These are phyloP conservation scores for Scleromitrula shiraiana DNA, from an alignment of 2,329 filamentous ascomycete species.

Conservation along the genomic window DNA sequence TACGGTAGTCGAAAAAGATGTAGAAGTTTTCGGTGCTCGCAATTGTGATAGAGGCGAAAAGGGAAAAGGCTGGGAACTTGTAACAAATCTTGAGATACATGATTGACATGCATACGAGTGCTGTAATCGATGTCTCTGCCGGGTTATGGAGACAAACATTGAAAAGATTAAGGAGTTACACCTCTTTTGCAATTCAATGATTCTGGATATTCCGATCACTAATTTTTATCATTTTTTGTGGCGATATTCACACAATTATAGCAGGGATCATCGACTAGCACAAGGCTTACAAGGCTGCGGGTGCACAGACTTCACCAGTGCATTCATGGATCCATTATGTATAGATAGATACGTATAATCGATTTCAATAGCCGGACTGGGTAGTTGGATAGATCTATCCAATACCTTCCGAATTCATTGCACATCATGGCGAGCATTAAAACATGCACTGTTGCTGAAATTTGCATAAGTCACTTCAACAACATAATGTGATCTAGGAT, in stretches of 20 bases:
- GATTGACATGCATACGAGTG: constrained; percentile 20
- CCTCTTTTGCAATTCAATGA: background rate
- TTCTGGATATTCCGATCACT: no score
- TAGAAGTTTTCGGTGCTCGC: background rate
- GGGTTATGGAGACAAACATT: constrained; percentile 24
- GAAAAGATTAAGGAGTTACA: background rate
- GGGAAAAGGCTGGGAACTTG: constrained; percentile 1
- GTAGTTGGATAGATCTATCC: no score
- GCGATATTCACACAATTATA: background rate
- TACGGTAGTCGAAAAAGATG: constrained; percentile 11
- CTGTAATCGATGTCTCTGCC: constrained; percentile 14
- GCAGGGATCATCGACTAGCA: no score
- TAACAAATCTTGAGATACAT: constrained; percentile 16
- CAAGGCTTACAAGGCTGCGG: no score
- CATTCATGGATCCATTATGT: background rate
- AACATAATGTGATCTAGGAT: no score
- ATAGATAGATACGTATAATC: no score
- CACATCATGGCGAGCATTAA: no score
- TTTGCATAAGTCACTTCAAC: no score
- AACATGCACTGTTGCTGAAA: no score
- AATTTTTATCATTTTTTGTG: background rate
- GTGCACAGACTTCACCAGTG: no score
- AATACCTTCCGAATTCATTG: no score
- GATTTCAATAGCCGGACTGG: no score
- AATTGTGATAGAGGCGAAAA: constrained; percentile 3